phyloP scores from a whole-genome alignment of 768 basidiomycete genomes.

The Mycena rebaudengoi region DNA sequence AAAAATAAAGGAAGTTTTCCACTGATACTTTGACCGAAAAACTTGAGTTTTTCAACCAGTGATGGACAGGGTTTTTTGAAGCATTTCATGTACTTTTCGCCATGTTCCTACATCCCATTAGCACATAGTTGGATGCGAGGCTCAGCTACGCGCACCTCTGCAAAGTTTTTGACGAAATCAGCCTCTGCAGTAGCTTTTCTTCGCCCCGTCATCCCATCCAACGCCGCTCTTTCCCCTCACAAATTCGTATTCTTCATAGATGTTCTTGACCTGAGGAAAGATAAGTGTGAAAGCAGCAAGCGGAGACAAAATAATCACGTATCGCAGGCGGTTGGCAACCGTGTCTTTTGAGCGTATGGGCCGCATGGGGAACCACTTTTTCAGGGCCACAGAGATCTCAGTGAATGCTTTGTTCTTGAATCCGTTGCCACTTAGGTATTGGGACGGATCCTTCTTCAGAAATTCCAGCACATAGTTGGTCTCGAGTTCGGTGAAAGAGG shows the following conservation, averaged over 20 bases:
- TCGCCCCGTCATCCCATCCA: slow-evolving; percentile 12
- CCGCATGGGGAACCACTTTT: neutral
- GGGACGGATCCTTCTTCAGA: neutral
- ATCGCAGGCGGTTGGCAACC: neutral
- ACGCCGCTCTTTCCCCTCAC: slow-evolving; percentile 2
- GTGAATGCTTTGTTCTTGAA: neutral
- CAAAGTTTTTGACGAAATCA: neutral
- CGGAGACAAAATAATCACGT: neutral
- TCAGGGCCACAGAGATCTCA: neutral
- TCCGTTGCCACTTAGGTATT: slow-evolving; percentile 5
- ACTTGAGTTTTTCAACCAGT: too few relatives aligned
- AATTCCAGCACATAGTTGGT: neutral
- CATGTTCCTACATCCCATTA: neutral
- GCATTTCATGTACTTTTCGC: neutral
- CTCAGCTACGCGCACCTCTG: slow-evolving; percentile 1
- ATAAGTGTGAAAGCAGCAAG: neutral
- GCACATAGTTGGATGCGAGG: neutral
- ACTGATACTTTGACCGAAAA: too few relatives aligned
- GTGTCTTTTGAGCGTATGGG: neutral
- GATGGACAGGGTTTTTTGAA: slow-evolving; percentile 2
- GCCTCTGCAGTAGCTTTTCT: slow-evolving; percentile 1
- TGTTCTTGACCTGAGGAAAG: slow-evolving; percentile 3
- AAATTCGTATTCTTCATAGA: slow-evolving; percentile 7
- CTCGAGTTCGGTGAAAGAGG: neutral
- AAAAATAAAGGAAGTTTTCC: too few relatives aligned